Evolutionary conservation across 768 basidiomycete genomes (phyloP).

Genomic region (Vararia minispora): DNA sequence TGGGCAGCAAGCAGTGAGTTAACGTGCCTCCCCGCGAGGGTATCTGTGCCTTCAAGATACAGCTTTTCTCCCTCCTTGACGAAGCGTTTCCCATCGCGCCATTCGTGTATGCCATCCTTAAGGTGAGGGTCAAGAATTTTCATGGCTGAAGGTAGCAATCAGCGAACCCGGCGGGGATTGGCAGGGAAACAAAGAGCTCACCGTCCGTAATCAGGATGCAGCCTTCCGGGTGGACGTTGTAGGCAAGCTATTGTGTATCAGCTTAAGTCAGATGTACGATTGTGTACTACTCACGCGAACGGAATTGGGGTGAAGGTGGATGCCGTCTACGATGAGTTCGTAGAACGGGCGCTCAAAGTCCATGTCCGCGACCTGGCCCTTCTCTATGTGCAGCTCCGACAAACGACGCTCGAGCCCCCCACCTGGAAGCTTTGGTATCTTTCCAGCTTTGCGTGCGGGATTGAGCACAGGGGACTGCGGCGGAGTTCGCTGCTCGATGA

Average conservation of each 20-base stretch:
- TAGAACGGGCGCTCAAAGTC: conserved; percentile 68
- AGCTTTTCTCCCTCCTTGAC: conserved; percentile 75
- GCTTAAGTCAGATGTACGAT: conserved; percentile 1
- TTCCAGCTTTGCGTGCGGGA: conserved; percentile 7
- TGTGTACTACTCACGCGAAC: conserved; percentile 48
- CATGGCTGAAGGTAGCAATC: conserved; percentile 42
- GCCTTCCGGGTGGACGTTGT: conserved; percentile 71
- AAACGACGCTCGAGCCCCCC: conserved; percentile 9
- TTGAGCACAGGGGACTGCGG: conserved; percentile 35
- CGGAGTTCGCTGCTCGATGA: conserved; percentile 47
- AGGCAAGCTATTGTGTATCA: conserved; percentile 73
- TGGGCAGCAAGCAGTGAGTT: neutral
- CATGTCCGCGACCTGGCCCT: conserved; percentile 34
- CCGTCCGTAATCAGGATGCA: conserved; percentile 89
- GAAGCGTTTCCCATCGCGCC: conserved; percentile 76
- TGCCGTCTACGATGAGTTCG: conserved; percentile 83
- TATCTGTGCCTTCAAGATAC: conserved; percentile 75
- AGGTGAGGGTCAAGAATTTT: conserved; percentile 79
- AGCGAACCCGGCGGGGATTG: neutral
- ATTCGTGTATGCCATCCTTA: conserved; percentile 75
- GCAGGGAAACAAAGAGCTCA: conserved; percentile 21
- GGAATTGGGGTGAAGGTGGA: conserved; percentile 86
- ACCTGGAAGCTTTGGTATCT: conserved; percentile 3
- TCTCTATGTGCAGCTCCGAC: conserved; percentile 30
- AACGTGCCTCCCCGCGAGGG: conserved; percentile 75